Conservation (phyloP, 345 rosid genomes). For the Citrus medica region DNA sequence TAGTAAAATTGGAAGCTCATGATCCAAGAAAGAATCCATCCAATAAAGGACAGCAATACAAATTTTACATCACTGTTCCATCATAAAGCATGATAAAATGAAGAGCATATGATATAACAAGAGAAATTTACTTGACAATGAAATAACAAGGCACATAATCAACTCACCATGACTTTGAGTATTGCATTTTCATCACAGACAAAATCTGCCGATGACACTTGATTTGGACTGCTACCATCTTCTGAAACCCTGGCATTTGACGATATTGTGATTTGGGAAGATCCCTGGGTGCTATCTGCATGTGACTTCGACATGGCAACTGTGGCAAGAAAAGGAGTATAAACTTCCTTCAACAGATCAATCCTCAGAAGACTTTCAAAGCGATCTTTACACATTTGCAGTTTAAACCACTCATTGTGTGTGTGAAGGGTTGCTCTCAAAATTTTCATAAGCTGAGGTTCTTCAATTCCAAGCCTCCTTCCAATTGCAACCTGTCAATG, state of each 20-base stretch:
- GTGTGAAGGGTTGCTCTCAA: constrained; percentile 87
- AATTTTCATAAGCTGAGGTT: constrained; percentile 85
- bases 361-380: constrained; percentile 62
- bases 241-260: constrained; percentile 66
- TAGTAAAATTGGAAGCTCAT: neutral
- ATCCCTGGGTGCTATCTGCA: constrained; percentile 65
- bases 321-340: constrained; percentile 43
- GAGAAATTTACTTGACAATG: neutral
- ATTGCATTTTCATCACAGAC: constrained; percentile 82
- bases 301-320: constrained; percentile 52
- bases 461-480: constrained; percentile 74
- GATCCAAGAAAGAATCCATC: neutral
- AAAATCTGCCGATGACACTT: constrained; percentile 61
- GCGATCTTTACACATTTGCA: constrained; percentile 86
- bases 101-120: neutral
- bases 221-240: constrained; percentile 77
- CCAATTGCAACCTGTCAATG: constrained; percentile 69
- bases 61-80: neutral
- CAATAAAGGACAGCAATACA: neutral
- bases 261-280: constrained; percentile 70
- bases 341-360: constrained; percentile 69
- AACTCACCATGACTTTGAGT: constrained; percentile 93
- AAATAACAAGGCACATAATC: neutral
- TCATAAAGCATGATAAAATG: neutral
- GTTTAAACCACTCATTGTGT: constrained; percentile 87